Percentiles rank a stretch among this genome's conserved stretches.
Conservation (phyloP, 2,329 filamentous ascomycete genomes). For the Colletotrichum ledebouriae region DNA sequence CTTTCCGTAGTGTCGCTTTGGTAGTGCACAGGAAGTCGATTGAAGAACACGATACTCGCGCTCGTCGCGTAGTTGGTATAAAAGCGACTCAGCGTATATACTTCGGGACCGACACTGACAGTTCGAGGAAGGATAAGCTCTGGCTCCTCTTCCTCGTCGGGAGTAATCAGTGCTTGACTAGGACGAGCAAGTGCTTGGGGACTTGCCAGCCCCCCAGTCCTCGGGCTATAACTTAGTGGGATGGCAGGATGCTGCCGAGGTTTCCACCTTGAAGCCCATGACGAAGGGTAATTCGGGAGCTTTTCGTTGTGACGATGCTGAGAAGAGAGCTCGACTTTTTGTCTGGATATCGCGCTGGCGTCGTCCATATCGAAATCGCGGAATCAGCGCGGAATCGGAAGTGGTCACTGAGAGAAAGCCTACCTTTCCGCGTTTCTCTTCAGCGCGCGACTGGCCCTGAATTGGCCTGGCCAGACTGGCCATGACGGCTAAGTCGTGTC, state of each 20-base stretch:
- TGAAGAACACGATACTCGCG: slow-evolving; percentile 28
- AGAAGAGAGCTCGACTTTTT: not conserved
- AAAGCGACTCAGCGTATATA: slow-evolving; percentile 20
- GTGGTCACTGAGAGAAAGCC: not conserved
- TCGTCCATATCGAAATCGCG: not conserved
- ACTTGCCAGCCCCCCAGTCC: not conserved
- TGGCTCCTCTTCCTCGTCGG: not conserved
- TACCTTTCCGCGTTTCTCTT: slow-evolving; percentile 30
- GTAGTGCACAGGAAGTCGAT: slow-evolving; percentile 23
- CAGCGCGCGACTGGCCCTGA: slow-evolving; percentile 9
- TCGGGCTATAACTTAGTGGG: not conserved
- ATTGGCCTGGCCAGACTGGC: slow-evolving; percentile 26
- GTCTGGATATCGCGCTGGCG: slow-evolving; percentile 19
- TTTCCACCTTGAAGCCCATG: slow-evolving; percentile 27
- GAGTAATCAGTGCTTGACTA: not conserved
- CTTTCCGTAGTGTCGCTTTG: slow-evolving; percentile 26
- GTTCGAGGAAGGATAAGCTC: not conserved
- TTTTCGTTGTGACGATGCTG: not conserved
- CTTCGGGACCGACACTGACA: slow-evolving; percentile 13
- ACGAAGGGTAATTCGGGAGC: slow-evolving; percentile 5
- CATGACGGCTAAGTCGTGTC: slow-evolving; percentile 25
- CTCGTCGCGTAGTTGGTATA: slow-evolving; percentile 23
- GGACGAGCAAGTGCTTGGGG: not conserved
- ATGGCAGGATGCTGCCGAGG: not conserved
- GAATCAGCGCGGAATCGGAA: no score